These are phyloP conservation scores for Xylariaceae sp. DNA, from an alignment of 2,329 filamentous ascomycete species.

Conservation along the genomic window DNA sequence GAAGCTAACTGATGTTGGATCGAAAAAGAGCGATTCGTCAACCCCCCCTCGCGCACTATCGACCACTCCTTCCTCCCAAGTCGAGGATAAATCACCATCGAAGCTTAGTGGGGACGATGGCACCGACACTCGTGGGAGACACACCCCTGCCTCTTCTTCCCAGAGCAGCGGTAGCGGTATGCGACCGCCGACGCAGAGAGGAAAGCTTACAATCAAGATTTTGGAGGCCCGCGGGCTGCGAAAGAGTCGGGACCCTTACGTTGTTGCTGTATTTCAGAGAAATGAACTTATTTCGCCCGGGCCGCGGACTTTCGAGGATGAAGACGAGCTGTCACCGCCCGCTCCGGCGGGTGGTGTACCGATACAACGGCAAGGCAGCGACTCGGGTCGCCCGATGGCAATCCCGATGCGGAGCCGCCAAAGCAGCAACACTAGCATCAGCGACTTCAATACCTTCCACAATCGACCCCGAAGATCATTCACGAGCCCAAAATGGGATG, in stretches of 20 bases:
- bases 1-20: conserved; percentile 85
- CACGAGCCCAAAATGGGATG: conserved; percentile 92
- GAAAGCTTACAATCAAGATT: conserved; percentile 88
- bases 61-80: conserved; percentile 55
- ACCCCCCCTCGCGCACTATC: conserved; percentile 89
- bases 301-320: conserved; percentile 65
- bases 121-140: conserved; percentile 54
- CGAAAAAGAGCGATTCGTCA: conserved; percentile 87
- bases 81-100: conserved; percentile 39
- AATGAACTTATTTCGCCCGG: conserved; percentile 95
- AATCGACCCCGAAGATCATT: conserved; percentile 63
- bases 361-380: conserved; percentile 73
- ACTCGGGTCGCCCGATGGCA: conserved; percentile 83
- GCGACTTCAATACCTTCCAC: conserved; percentile 63
- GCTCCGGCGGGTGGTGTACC: conserved; percentile 58
- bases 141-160: conserved; percentile 53
- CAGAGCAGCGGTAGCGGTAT: conserved; percentile 47
- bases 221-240: conserved; percentile 80
- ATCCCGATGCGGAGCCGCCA: conserved; percentile 97
- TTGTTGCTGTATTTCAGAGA: conserved; percentile 94
- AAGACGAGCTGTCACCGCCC: conserved; percentile 56
- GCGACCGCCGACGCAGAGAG: conserved; percentile 73
- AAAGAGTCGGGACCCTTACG: conserved; percentile 86
- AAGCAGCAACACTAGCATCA: conserved; percentile 89
- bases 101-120: conserved; percentile 42